phyloP scores from a whole-genome alignment of 2,329 filamentous ascomycete genomes.

The Aspergillus melleus region DNA sequence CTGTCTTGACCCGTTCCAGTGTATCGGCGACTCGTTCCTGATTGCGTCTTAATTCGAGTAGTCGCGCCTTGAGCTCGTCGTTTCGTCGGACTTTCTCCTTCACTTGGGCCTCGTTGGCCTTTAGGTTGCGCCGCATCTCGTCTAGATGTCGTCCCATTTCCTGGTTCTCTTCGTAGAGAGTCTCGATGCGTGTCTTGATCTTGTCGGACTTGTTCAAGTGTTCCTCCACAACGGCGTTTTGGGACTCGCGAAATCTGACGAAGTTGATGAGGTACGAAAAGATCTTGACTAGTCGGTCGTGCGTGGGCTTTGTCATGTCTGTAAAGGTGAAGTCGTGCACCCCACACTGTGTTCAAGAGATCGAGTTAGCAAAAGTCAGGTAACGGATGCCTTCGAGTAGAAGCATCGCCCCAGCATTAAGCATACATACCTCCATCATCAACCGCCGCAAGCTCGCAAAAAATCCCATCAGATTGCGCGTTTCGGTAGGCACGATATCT shows the following conservation, averaged over 20 bases:
- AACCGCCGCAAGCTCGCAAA: slow-evolving; percentile 80
- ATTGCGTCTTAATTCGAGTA: slow-evolving; percentile 76
- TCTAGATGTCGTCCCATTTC: slow-evolving; percentile 77
- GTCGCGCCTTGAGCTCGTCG: slow-evolving; percentile 77
- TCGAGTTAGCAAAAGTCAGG: not conserved
- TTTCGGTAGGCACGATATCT: slow-evolving; percentile 82
- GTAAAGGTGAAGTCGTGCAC: slow-evolving; percentile 92
- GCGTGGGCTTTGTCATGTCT: slow-evolving; percentile 87
- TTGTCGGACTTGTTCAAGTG: slow-evolving; percentile 89
- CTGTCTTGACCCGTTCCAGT: slow-evolving; percentile 77
- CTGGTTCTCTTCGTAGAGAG: slow-evolving; percentile 81
- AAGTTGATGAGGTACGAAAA: slow-evolving; percentile 99
- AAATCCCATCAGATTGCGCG: slow-evolving; percentile 93
- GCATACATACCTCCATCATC: slow-evolving; percentile 60
- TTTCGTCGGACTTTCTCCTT: slow-evolving; percentile 83
- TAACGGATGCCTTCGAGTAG: not conserved
- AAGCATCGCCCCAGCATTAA: not conserved
- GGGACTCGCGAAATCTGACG: slow-evolving; percentile 91
- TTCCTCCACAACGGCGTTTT: slow-evolving; percentile 84
- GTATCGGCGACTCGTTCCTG: slow-evolving; percentile 82
- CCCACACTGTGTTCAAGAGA: slow-evolving; percentile 62
- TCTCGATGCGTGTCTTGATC: slow-evolving; percentile 84
- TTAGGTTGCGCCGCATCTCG: slow-evolving; percentile 77
- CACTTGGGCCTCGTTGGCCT: slow-evolving; percentile 77
- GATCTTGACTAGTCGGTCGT: slow-evolving; percentile 87